Conservation (phyloP, 129 eudicot genomes). For the Arctium minus region DNA sequence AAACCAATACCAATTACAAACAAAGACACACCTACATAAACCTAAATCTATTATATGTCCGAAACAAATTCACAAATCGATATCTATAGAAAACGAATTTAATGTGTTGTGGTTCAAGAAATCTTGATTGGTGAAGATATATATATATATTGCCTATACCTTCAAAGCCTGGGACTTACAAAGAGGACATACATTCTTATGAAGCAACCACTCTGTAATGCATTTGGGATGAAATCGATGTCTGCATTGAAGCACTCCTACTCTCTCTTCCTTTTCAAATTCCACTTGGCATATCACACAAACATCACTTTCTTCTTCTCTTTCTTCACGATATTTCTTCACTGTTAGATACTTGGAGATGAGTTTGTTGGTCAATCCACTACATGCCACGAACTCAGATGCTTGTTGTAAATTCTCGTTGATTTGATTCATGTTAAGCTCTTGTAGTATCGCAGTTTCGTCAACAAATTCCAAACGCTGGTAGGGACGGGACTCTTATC, state of each 20-base stretch:
- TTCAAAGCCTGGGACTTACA: constrained; percentile 5
- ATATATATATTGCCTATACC: neutral
- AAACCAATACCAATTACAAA: neutral
- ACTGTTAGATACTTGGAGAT: neutral
- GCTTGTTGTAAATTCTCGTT: neutral
- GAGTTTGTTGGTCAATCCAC: neutral
- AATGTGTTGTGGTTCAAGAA: neutral
- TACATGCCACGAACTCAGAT: neutral
- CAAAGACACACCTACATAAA: neutral
- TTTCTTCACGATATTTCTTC: neutral
- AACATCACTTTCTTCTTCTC: neutral
- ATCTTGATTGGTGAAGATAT: no score
- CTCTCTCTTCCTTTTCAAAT: neutral
- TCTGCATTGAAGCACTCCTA: constrained; percentile 21
- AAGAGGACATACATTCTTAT: constrained; percentile 22
- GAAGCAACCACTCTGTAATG: constrained; percentile 23
- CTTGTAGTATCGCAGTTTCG: neutral
- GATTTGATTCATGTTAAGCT: neutral
- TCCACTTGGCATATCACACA: neutral
- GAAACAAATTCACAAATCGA: neutral
- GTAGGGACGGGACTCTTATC: no score
- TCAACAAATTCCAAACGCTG: neutral
- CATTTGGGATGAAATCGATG: constrained; percentile 16
- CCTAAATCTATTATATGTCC: neutral
- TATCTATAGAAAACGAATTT: neutral